Evolutionary conservation across 148 eudicot species (phyloP).

Genomic region (Pharnaceum exiguum): DNA sequence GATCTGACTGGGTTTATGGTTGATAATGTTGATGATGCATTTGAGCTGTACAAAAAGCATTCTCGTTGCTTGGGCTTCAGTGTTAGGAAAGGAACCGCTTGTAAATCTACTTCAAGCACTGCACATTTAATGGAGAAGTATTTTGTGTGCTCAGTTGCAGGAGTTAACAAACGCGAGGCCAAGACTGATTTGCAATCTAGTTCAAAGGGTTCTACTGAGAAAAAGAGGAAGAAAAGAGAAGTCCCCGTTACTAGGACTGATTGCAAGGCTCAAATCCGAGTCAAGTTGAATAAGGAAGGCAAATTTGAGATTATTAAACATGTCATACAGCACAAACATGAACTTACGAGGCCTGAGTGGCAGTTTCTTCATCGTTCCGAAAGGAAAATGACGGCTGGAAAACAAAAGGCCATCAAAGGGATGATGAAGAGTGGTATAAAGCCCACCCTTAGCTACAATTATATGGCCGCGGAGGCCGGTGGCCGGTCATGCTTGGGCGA

Average conservation of each 20-base stretch:
- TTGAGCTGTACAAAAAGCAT: too few species aligned
- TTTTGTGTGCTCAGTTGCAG: too few species aligned
- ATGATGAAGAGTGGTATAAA: background rate
- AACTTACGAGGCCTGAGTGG: background rate
- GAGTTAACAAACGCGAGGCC: too few species aligned
- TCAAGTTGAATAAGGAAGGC: background rate
- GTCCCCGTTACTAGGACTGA: background rate
- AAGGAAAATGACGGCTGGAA: background rate
- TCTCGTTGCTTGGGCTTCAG: too few species aligned
- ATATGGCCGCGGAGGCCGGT: background rate
- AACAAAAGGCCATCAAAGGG: background rate
- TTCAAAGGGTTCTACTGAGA: too few species aligned
- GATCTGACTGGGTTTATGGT: too few species aligned
- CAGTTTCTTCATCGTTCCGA: background rate
- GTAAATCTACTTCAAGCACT: too few species aligned
- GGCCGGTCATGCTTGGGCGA: background rate
- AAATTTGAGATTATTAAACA: background rate
- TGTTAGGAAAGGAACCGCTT: too few species aligned
- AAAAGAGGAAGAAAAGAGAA: background rate
- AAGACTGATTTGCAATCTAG: too few species aligned
- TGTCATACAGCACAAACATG: background rate
- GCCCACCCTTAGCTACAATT: background rate
- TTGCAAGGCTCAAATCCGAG: too few species aligned
- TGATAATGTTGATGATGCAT: too few species aligned
- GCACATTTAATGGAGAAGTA: too few species aligned